phyloP scores from a whole-genome alignment of 129 eudicot species.

The Solidago caesia region DNA sequence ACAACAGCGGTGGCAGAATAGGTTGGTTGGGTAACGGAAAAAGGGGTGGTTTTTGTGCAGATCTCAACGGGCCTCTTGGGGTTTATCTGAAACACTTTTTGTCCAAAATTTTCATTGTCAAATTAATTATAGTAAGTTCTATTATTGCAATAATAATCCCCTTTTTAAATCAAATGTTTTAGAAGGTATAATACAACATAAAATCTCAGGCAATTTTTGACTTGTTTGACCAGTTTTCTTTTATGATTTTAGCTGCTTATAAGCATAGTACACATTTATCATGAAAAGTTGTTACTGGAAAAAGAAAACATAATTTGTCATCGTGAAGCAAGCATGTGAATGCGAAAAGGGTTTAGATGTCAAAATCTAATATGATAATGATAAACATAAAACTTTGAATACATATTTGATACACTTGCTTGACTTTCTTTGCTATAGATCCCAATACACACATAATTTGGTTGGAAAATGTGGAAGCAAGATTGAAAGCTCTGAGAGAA shows the following conservation, averaged over 20 bases:
- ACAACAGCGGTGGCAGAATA: neutral
- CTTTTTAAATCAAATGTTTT: neutral
- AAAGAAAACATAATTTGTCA: neutral
- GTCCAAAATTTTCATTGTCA: neutral
- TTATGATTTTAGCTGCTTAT: neutral
- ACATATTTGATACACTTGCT: slow-evolving; percentile 20
- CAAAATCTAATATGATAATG: neutral
- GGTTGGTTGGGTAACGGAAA: neutral
- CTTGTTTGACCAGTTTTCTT: neutral
- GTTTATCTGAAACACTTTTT: neutral
- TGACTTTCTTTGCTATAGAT: slow-evolving; percentile 45
- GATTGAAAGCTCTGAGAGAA: slow-evolving; percentile 73
- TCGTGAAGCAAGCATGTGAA: neutral
- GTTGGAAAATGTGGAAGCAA: slow-evolving; percentile 73
- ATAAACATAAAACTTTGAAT: neutral
- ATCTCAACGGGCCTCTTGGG: neutral
- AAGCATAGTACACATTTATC: neutral
- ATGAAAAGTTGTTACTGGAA: neutral
- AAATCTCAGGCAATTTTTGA: neutral
- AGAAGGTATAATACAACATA: neutral
- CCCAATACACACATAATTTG: slow-evolving; percentile 87
- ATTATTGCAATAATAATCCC: neutral
- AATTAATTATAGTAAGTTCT: neutral
- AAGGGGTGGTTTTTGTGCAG: neutral
- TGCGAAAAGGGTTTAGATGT: neutral